Evolutionary conservation across 2,329 filamentous ascomycete species (phyloP), one percentile per base, ranked within the genome.

Genomic region (Ascochyta rabiei): DNA sequence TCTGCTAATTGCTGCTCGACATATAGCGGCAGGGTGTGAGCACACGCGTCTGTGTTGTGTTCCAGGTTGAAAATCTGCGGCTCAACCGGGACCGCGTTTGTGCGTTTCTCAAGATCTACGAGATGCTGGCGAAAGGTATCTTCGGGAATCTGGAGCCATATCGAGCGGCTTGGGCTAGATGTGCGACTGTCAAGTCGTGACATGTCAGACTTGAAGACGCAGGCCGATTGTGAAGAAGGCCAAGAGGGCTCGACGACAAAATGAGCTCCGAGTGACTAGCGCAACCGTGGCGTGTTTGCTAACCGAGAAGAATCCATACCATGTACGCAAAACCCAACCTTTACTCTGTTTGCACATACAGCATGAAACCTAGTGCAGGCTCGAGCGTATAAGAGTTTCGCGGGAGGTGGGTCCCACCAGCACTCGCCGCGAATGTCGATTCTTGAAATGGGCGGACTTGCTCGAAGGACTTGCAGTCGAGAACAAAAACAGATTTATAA

Each of bases 1-100:
- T 54, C 52, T 31, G 52, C 52, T n/a, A 54, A 28, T 10, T 46
- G 52, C 41, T 54, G 52, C 16, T 54, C 52, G 4, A 54, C 35
- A 9, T 21, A 16, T 2, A 54, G 23, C 3, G 52, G 52, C 3
- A 54, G 23, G 9, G 16, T 37, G 12, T 41, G 30, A 8, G 18
- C 18, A 3, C 10, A 16, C 18, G 7, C 18, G 1, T 13, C 2
- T 3, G 19, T 19, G 12, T 10, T 6, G 15, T 38, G n/a, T 21
- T 39, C 5, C 6, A 41, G 16, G 1, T 23, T 21, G 23, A 54
- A 49, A 8, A 19, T 40, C 18, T 46, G 52, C 16, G 52, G 45
- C 10, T 48, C 46, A 23, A 54, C n/a, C 8, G 52, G 52, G 5
- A 54, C 52, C 19, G 52, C 52, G 30, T 54, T 54, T 21, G 52